Conservation (phyloP, 148 eudicot species). For the Cornus florida region DNA sequence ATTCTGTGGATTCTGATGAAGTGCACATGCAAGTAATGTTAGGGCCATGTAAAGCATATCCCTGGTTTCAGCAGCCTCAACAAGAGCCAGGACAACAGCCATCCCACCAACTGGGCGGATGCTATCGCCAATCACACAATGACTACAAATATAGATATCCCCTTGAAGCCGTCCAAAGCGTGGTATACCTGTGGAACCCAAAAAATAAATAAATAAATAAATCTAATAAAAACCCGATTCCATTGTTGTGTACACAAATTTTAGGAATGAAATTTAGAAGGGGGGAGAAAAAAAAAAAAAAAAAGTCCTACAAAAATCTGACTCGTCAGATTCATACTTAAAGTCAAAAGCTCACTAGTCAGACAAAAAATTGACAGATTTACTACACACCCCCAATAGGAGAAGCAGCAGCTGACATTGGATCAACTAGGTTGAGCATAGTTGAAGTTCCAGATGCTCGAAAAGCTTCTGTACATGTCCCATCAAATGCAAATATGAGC, state of each 20-base stretch:
- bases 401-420: slow-evolving; percentile 95
- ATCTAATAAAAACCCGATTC: background rate
- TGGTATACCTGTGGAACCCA: slow-evolving; percentile 68
- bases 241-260: slow-evolving; percentile 6
- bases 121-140: slow-evolving; percentile 88
- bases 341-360: background rate
- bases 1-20: slow-evolving; percentile 96
- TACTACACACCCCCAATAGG: slow-evolving; percentile 78
- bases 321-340: background rate
- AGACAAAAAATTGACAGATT: background rate
- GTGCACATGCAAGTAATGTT: slow-evolving; percentile 86
- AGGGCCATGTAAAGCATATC: slow-evolving; percentile 97
- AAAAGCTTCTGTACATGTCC: slow-evolving; percentile 77
- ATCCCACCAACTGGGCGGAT: slow-evolving; percentile 94
- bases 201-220: background rate
- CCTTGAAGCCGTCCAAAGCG: slow-evolving; percentile 98
- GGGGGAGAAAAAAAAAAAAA: background rate
- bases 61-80: slow-evolving; percentile 97
- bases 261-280: background rate
- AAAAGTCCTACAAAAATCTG: background rate
- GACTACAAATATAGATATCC: slow-evolving; percentile 79
- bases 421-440: slow-evolving; percentile 97
- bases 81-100: slow-evolving; percentile 88
- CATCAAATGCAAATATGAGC: slow-evolving; percentile 97
- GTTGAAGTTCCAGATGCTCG: slow-evolving; percentile 79